These are phyloP conservation scores for Euclidium syriacum DNA, from an alignment of 345 rosid species.

Conservation along the genomic window DNA sequence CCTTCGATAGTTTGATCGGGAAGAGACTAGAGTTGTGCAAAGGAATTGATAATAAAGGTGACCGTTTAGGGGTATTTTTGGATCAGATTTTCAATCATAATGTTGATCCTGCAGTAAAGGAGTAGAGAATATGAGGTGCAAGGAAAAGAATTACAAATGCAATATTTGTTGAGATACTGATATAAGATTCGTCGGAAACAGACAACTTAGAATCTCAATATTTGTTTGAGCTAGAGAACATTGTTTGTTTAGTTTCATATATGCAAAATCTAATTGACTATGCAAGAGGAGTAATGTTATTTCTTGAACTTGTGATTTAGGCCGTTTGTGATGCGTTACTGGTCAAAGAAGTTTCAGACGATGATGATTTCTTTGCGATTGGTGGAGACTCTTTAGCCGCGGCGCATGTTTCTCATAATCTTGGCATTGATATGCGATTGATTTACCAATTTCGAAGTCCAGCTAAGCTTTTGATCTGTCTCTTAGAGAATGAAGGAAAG, in stretches of 20 bases:
- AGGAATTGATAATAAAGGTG: background rate
- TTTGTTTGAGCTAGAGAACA: background rate
- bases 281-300: constrained; percentile 1
- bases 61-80: background rate
- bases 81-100: background rate
- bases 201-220: background rate
- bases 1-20: background rate
- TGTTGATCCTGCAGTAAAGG: background rate
- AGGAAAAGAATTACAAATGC: background rate
- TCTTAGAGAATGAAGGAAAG: constrained; percentile 38
- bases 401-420: constrained; percentile 73
- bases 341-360: constrained; percentile 58
- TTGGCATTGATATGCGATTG: constrained; percentile 78
- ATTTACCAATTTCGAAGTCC: constrained; percentile 72
- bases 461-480: constrained; percentile 46
- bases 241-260: background rate
- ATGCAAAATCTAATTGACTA: constrained; percentile 3
- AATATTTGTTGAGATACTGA: background rate
- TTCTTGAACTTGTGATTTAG: constrained; percentile 36
- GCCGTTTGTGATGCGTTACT: constrained; percentile 68
- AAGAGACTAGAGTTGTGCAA: background rate
- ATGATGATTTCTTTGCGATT: constrained; percentile 75
- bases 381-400: constrained; percentile 94
- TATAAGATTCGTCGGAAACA: background rate
- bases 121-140: constrained; percentile 12